Base-by-base conservation (phyloP, 2,329 filamentous ascomycete species). In the Botryotinia globosa region DNA sequence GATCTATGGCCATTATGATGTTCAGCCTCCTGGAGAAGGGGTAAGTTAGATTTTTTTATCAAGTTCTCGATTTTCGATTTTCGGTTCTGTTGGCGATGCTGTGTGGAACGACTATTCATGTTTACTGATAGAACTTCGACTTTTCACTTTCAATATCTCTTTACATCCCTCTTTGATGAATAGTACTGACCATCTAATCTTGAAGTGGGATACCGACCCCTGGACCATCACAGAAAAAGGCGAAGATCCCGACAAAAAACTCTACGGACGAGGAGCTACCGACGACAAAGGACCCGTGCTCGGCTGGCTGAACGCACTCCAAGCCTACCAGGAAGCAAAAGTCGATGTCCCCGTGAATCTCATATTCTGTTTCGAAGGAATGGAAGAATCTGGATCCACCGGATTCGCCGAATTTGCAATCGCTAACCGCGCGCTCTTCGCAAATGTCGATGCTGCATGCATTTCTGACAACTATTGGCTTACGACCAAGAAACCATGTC, bases 1-100 rank as follows among this genome's bases (percentile, higher is more conserved):
- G 14, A 72, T 72, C n/a, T 72, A 72, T 48, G 69, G 69, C 1
- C 69, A 72, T 34, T 72, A 72, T 32, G 69, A 72, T 68, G 69
- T 72, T 25, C 69, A 72, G 12, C 62, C 69, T 29, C 22, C 59
- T 2, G 59, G 61, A 9, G 69, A 72, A 1, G 63, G 62, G 9
- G 48, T 54, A n/a, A 54, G 48, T 16, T 16, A 16, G 4, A 16
- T n/a, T n/a, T n/a, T 10, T 54, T n/a, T n/a, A 16, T 54, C 8
- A 1, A n/a, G 12, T 54, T 54, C 25, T 51, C 2, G 2, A 54
- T 16, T n/a, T n/a, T 54, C 5, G 48, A 54, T 54, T 54, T 42
- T 54, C 2, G 48, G n/a, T 51, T 51, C 9, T 14, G 25, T 25
- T 14, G 25, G 25, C 25, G 12, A n/a, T 54, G 25, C 25, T 10